Percentiles rank a stretch among this genome's conserved stretches.
Evolutionary conservation across 1,284 basidiomycete genomes (phyloP).

Genomic region (Austroboletus novae-zelandiae): DNA sequence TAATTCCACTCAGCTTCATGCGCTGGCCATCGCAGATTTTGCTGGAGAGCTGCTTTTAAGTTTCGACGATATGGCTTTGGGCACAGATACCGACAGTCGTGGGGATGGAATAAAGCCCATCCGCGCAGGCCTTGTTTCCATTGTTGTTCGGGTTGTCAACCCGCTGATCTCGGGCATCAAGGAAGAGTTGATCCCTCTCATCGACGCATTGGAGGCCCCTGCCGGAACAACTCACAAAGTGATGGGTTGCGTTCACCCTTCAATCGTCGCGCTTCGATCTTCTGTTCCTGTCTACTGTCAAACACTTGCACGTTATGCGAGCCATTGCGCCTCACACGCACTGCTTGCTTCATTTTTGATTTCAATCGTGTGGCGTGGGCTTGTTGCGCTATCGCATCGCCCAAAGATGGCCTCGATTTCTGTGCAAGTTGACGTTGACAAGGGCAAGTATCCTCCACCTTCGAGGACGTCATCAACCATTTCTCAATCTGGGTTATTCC

Average conservation of each 20-base stretch:
- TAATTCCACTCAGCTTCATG: slow-evolving; percentile 70
- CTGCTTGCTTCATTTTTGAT: slow-evolving; percentile 68
- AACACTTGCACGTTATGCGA: slow-evolving; percentile 55
- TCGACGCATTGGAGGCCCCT: slow-evolving; percentile 58
- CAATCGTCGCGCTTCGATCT: slow-evolving; percentile 54
- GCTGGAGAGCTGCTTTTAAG: slow-evolving; percentile 68
- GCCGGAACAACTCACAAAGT: slow-evolving; percentile 36
- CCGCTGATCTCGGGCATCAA: slow-evolving; percentile 63
- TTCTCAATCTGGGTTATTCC: slow-evolving; percentile 59
- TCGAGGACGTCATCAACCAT: slow-evolving; percentile 51
- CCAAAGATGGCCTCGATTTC: slow-evolving; percentile 37
- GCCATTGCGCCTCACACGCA: slow-evolving; percentile 51
- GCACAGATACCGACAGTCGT: slow-evolving; percentile 56
- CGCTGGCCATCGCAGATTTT: slow-evolving; percentile 62
- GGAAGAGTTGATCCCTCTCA: slow-evolving; percentile 54
- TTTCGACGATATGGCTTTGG: slow-evolving; percentile 63
- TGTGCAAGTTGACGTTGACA: slow-evolving; percentile 31
- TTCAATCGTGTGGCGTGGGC: slow-evolving; percentile 65
- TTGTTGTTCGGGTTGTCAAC: slow-evolving; percentile 62
- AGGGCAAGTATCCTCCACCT: slow-evolving; percentile 39
- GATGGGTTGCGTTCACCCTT: slow-evolving; percentile 52
- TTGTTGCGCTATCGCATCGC: slow-evolving; percentile 67
- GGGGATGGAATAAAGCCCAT: slow-evolving; percentile 64
- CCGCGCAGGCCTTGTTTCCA: slow-evolving; percentile 63
- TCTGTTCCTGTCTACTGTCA: slow-evolving; percentile 60